Conservation (phyloP, 257 asterid genomes). For the Solanum dulcamara region DNA sequence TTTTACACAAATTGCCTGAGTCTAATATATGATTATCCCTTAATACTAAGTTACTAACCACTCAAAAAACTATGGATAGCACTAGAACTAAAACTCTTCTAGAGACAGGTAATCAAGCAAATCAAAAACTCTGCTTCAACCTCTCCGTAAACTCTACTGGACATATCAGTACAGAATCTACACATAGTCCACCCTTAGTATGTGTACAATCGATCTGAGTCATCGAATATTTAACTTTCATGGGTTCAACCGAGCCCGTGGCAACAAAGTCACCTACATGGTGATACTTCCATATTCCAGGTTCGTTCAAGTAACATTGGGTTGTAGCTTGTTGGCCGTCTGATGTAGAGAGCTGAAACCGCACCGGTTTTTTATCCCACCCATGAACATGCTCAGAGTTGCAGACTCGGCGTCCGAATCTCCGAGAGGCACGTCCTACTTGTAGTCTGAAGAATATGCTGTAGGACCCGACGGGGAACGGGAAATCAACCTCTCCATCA, state of each 20-base stretch:
- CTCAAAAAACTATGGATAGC: background rate
- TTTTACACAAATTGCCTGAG: background rate
- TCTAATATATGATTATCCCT: background rate
- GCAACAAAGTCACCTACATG: constrained; percentile 79
- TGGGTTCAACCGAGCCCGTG: constrained; percentile 13
- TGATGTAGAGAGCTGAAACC: constrained; percentile 61
- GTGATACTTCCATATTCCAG: constrained; percentile 59
- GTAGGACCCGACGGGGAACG: constrained; percentile 67
- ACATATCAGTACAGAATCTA: constrained; percentile 65
- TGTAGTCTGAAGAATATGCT: constrained; percentile 76
- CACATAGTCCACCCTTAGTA: constrained; percentile 84
- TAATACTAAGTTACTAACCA: background rate
- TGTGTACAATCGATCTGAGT: constrained; percentile 95
- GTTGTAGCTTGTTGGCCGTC: constrained; percentile 68
- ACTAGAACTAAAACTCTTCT: background rate
- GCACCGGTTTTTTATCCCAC: constrained; percentile 79
- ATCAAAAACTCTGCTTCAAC: constrained; percentile 29
- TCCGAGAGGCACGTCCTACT: constrained; percentile 48
- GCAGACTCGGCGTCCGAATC: constrained; percentile 58
- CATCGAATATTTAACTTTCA: constrained; percentile 69
- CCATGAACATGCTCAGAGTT: constrained; percentile 77
- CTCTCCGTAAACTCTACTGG: constrained; percentile 51
- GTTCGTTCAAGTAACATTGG: constrained; percentile 68
- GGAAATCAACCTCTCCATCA: constrained; percentile 81
- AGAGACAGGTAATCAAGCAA: background rate